phyloP scores from a whole-genome alignment of 805 yeast genomes.

The Candida chauliodis region DNA sequence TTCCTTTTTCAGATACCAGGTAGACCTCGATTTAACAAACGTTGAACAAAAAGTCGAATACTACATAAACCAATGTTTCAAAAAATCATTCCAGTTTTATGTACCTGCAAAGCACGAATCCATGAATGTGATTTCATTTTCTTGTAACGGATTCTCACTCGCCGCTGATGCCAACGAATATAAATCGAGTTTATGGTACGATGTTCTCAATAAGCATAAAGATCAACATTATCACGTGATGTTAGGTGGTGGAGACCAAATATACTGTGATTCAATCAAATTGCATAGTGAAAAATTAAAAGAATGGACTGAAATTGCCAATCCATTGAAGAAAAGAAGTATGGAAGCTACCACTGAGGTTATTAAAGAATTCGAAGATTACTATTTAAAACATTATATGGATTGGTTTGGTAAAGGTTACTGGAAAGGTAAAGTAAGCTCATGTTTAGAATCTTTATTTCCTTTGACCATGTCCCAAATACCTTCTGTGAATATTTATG shows the following conservation, averaged over 20 bases:
- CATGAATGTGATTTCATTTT: constrained; percentile 78
- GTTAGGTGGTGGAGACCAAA: constrained; percentile 98
- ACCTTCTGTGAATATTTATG: constrained; percentile 83
- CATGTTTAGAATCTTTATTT: constrained; percentile 61
- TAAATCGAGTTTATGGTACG: constrained; percentile 81
- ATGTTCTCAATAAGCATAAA: constrained; percentile 66
- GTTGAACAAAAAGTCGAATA: constrained; percentile 66
- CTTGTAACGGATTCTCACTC: constrained; percentile 89
- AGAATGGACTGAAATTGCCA: constrained; percentile 60
- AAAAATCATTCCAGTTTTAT: constrained; percentile 53
- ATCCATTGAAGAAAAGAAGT: constrained; percentile 39
- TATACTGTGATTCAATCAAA: constrained; percentile 82
- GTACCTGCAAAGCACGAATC: constrained; percentile 62
- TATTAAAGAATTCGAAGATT: constrained; percentile 53
- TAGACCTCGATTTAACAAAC: constrained; percentile 46
- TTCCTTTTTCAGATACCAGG: constrained; percentile 63
- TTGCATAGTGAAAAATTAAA: constrained; percentile 49
- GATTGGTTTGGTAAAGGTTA: constrained; percentile 89
- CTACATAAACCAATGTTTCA: constrained; percentile 44
- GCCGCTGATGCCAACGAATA: constrained; percentile 63
- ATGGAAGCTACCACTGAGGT: constrained; percentile 46
- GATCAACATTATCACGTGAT: constrained; percentile 75
- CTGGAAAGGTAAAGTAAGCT: constrained; percentile 70
- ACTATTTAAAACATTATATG: constrained; percentile 69
- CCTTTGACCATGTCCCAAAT: constrained; percentile 78